phyloP scores from a whole-genome alignment of 1,284 basidiomycete genomes.

The Ganoderma meredithae region DNA sequence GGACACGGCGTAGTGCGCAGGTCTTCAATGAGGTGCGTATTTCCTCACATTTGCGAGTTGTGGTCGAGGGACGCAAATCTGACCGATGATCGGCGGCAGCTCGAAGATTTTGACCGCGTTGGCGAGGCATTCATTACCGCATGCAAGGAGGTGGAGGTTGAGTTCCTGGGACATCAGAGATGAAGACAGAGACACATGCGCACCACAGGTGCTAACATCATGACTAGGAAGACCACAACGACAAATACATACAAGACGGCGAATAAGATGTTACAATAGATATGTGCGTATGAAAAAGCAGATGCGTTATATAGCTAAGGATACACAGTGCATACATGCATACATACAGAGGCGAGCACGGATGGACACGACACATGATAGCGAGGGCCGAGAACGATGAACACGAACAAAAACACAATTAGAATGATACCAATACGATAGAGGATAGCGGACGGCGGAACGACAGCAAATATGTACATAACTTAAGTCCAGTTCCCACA shows the following conservation, averaged over 20 bases:
- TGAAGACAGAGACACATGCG: background rate
- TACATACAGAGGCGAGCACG: background rate
- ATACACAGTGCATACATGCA: conserved; percentile 1
- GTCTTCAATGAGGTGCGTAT: conserved; percentile 65
- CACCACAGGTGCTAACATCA: background rate
- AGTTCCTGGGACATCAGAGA: background rate
- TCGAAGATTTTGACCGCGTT: background rate
- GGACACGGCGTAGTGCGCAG: conserved; percentile 75
- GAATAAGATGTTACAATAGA: conserved; percentile 8
- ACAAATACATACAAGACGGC: background rate
- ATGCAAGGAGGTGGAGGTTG: background rate
- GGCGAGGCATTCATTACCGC: background rate
- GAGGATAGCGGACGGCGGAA: background rate
- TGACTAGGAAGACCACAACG: background rate
- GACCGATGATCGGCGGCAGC: background rate
- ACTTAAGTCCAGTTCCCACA: conserved; percentile 1
- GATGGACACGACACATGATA: background rate
- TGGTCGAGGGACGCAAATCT: background rate
- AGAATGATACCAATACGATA: background rate
- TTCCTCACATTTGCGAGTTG: background rate
- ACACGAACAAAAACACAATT: background rate
- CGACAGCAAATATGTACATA: conserved; percentile 11
- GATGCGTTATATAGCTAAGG: conserved; percentile 9
- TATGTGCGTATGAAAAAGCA: conserved; percentile 1
- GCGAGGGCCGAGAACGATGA: background rate